Evolutionary conservation across 176 grass and related monocot genomes (phyloP), one percentile per base, ranked within the genome.

Genomic region (Microstegium vimineum): DNA sequence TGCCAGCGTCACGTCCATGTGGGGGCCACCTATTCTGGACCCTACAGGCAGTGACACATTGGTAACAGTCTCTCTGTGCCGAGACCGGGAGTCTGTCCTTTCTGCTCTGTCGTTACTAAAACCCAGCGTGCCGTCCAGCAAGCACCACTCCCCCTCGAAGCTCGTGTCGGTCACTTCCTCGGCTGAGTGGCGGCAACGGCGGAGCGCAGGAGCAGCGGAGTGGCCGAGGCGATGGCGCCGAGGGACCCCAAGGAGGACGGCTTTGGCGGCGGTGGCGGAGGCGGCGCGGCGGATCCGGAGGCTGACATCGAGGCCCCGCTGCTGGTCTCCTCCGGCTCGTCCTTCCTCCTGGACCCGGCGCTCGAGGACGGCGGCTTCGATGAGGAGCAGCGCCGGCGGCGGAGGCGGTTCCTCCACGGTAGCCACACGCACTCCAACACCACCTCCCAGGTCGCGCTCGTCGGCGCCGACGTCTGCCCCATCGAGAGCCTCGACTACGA

Each of bases 401-500:
- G 42, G 28, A 35, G 43, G 6, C 23, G 33, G 38, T 61, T 57
- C 91, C 91, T 83, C 62, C 74, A 82, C 75, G 84, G 88, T 71
- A 57, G 71, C 16, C 84, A 86, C 27, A 61, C 51, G 63, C 62
- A 75, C 18, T 91, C 95, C 25, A 97, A 97, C 81, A 71, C 23
- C 74, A 97, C 92, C 30, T 97, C 95, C 73, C 95, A 98, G 72
- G 74, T 98, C 60, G 95, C 95, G 66, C 88, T 98, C 72, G 84
- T 98, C 31, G 95, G 95, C 66, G 83, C 92, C 66, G 79, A 93
- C 45, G 49, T 93, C 69, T 94, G 71, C 79, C 88, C 94, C 60
- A 90, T 97, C 81, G 92, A 97, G 70, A 97, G 94, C 88, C 92
- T 97, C 37, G 94, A 97, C 75, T 97, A 97, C 88, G 94, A 97